Evolutionary conservation across 768 basidiomycete species (phyloP), one percentile per base, ranked within the genome.

Genomic region (Rhizopogon vinicolor): DNA sequence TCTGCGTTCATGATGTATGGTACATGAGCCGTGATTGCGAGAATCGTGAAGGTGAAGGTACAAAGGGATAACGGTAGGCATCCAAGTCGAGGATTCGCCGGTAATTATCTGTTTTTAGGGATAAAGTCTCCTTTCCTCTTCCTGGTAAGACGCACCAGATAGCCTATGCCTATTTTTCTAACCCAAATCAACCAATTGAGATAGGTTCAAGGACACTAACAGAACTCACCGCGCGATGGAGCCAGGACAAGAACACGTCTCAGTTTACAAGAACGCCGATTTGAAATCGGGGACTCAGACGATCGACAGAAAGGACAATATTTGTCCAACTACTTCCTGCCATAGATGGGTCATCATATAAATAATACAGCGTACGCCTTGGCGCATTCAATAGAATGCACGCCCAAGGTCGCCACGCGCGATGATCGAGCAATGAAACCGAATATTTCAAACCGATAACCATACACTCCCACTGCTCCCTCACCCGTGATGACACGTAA

Each of bases 1-100:
- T 53, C 58, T 18, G 58, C 44, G 41, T 41, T 58, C 58, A 59
- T 58, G 41, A 5, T 35, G 31, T 45, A 39, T 14, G 54, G 18
- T 22, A 33, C 51, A 40, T 22, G 16, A 35, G 33, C 22, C 10
- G 43, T 35, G 22, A 52, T 31, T 43, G 22, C 35, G 2, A 42
- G 13, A 10, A 14, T 43, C 18, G 51, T 42, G 31, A 28, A 29
- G 31, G 18, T 44, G 22, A 39, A 19, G 31, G 9, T 37, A 37
- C 22, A 22, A 37, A 44, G 29, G 31, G 51, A 44, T 42, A 41
- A n/a, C 22, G 37, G 52, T 37, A 49, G 33, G 46, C 13, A 49
- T 37, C 16, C 48, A 22, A 37, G 35, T 22, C 5, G 19, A 35
- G 14, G 12, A 13, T 8, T 48, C 22, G 33, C 14, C 7, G 19